Evolutionary conservation across 371 early-diverging fungal genomes (phyloP), one percentile per base, ranked within the genome.

Genomic region (Chytridiales sp.): DNA sequence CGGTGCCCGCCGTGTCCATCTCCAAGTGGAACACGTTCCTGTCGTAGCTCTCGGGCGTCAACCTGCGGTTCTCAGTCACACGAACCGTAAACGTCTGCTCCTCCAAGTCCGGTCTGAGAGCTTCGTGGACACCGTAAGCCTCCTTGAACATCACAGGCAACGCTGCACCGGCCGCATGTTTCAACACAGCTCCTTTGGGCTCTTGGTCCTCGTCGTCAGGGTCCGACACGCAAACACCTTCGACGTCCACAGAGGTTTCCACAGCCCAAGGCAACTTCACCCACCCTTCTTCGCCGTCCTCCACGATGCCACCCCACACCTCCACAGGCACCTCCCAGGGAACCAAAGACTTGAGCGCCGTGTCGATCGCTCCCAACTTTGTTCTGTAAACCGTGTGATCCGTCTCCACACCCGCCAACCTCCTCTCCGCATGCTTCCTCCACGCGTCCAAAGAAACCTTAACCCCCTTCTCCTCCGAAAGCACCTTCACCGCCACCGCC

Each of bases 21-120:
- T 95, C 95, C 44, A 95, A 79, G 74, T 95, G 95, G 87, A 95
- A 92, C 13, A 95, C 89, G 67, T 94, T 91, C 63, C 95, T 91
- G 62, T 94, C 94, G 73, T 95, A 95, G 26, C 76, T 64, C 3
- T 72, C 69, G 2, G 95, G 93, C 1, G 95, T 95, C 66, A 95
- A 75, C 22, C 94, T 87, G 42, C 80, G 75, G 78, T 88, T 86
- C 57, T 88, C 87, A 17, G 85, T 76, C 22, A 92, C 83, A 64
- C 72, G 81, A 57, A 93, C 83, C 3, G 84, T 82, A 34, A 36
- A 61, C 17, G 62, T 61, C 29, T 54, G 26, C 32, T 77, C 69
- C 34, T 81, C 86, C 15, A 85, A 58, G 56, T 89, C 90, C 3
- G 91, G 86, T 21, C 89, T 82, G 26, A 87, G 66, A 0, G 64